Evolutionary conservation across 2,329 filamentous ascomycete genomes (phyloP), one percentile per base, ranked within the genome.

Genomic region (Cercospora zeae-maydis): DNA sequence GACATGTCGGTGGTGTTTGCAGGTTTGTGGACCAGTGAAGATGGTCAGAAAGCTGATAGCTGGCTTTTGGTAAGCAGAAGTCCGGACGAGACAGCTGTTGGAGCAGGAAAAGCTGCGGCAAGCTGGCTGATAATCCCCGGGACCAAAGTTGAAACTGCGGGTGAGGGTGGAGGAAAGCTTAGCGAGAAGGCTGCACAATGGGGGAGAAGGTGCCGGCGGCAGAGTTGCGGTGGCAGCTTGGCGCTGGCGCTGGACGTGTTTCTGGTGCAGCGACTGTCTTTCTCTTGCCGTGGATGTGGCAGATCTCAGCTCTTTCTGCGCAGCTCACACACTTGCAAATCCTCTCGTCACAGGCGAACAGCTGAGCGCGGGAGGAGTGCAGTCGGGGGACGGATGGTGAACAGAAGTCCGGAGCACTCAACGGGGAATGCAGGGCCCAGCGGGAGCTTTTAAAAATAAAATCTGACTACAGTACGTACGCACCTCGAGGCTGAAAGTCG

Each of bases 1-100:
- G 91, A 92, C 92, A 96, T 96, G 75, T 75, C 85, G 80, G 64
- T 65, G 64, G 62, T 59, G 58, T 34, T 61, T 57, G 37, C 19
- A 31, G 27, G 49, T 27, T 27, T 51, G 30, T 59, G 45, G 33
- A 39, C 11, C 5, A 14, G 53, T 37, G 45, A 30, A 58, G 54
- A n/a, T 55, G 34, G 58, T 55, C 45, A 52, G 34, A 59, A 53
- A 33, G 27, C 42, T 60, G 51, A 52, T 34, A 7, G 30, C 24
- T 14, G 51, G 52, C 34, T 52, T 36, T 39, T 59, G 59, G 71
- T 72, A 67, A 73, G 69, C 67, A 65, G 58, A 51, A 58, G 45
- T 36, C 45, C 42, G 61, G 34, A 59, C 42, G n/a, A 52, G 49
- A 54, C 33, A 54, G 60, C 53, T 51, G 21, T 30, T 11, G 27